Base-by-base conservation (phyloP, 148 eudicot genomes). In the Vaccinium vitisidaea region DNA sequence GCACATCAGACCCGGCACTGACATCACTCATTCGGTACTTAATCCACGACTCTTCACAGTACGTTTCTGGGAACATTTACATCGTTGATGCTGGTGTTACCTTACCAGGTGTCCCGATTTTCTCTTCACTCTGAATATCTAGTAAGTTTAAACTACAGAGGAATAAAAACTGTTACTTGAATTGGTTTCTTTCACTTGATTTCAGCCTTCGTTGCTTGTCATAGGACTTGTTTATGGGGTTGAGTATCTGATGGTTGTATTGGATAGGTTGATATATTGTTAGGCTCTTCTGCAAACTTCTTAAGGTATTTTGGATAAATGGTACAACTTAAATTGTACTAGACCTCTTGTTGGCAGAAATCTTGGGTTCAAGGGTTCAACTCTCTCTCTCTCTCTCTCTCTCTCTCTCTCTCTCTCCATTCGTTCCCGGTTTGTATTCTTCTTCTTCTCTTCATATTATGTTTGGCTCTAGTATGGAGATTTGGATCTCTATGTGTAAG, bases 1-100 rank as follows among this genome's bases (percentile, higher is more conserved):
- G 91, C 21, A 77, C 82, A 23, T 8, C 81, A 19, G 76, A 87
- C 63, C 91, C 91, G 10, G 91, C 87, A 23, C 53, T 89, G 75
- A 87, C 91, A 0, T 89, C 89, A 1, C 79, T 89, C 0, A 76
- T 80, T 1, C 90, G 90, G 4, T 89, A 87, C 82, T 52, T 89
- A 16, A 80, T 87, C 27, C 89, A 89, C 54, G 90, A 89, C 59
- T 87, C 89, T 13, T 87, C 91, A 0, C 67, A 83, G 39, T 87
- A 89, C 71, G 74, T 89, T 2, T 39, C 89, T 0, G 91, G 91
- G 27, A 89, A 89, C 52, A 75, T 89, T 77, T 87, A 83, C 83
- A 89, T 85, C 12, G 91, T 89, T 43, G 91, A 89, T 52, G 89
- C 89, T 1, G 91, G 91, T 80, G 83, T 81, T 1, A 89, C 87